phyloP scores from a whole-genome alignment of 352 stramenopile genomes.

The Lagenidium giganteum region DNA sequence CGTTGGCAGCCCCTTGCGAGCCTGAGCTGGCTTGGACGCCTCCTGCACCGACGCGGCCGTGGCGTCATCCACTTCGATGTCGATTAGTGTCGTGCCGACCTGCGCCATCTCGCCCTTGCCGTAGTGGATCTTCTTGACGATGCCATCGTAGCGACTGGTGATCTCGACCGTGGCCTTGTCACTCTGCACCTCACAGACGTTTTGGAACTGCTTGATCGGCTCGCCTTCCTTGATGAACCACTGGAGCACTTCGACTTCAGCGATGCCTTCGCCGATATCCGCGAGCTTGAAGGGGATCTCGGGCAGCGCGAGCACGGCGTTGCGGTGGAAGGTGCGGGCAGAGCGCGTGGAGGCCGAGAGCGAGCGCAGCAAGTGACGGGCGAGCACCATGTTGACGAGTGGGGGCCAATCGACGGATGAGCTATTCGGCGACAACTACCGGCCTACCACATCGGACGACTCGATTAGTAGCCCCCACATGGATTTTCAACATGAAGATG shows the following conservation, averaged over 20 bases:
- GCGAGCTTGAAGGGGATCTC: constrained; percentile 89
- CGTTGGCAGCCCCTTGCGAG: constrained; percentile 11
- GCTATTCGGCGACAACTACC: not conserved
- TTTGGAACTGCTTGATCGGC: constrained; percentile 94
- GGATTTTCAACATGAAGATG: constrained; percentile 14
- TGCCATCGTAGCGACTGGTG: constrained; percentile 95
- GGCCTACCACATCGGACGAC: no score
- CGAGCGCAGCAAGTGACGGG: not conserved
- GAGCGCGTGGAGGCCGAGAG: constrained; percentile 1
- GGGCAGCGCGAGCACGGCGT: constrained; percentile 32
- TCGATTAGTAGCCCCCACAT: no score
- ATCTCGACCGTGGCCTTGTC: constrained; percentile 95
- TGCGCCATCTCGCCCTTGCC: constrained; percentile 94
- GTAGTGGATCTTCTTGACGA: constrained; percentile 91
- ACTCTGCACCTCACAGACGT: constrained; percentile 96
- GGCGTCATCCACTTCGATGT: constrained; percentile 86
- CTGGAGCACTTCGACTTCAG: constrained; percentile 97
- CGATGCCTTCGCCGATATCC: constrained; percentile 99
- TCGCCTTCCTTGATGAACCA: constrained; percentile 96
- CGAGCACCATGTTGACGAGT: not conserved
- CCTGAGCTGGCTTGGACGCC: constrained; percentile 17
- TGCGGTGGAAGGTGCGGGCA: constrained; percentile 36
- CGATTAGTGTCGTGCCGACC: constrained; percentile 91
- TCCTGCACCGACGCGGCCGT: constrained; percentile 44
- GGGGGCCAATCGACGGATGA: not conserved